Evolutionary conservation across 2,329 filamentous ascomycete species (phyloP).

Genomic region (Lachnum nothofagi): DNA sequence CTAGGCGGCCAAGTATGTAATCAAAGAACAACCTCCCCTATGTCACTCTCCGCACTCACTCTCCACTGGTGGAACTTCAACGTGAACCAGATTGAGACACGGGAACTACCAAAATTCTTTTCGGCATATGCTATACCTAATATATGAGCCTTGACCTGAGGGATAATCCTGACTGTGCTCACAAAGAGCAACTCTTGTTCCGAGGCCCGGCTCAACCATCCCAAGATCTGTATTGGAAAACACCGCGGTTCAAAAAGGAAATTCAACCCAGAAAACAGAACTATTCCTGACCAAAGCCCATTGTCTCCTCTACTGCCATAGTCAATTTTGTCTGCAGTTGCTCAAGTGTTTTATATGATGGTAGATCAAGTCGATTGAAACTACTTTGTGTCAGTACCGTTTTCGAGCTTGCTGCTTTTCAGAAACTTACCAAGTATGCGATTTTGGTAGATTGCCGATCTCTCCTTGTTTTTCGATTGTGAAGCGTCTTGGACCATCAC

Average conservation of each 20-base stretch:
- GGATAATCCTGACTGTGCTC: slow-evolving; percentile 2
- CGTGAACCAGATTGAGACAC: neutral
- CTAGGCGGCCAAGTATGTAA: too few relatives aligned
- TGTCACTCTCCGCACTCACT: too few relatives aligned
- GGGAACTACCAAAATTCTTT: slow-evolving; percentile 4
- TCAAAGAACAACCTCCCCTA: too few relatives aligned
- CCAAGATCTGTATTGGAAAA: slow-evolving; percentile 21
- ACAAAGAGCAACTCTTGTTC: slow-evolving; percentile 1
- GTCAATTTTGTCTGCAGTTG: slow-evolving; percentile 83
- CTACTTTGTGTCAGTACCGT: slow-evolving; percentile 41
- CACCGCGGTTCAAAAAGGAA: slow-evolving; percentile 20
- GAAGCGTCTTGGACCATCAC: slow-evolving; percentile 88
- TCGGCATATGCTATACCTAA: slow-evolving; percentile 5
- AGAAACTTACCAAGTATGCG: slow-evolving; percentile 82
- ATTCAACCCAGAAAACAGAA: slow-evolving; percentile 13
- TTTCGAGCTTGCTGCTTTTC: neutral
- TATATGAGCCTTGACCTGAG: slow-evolving; percentile 3
- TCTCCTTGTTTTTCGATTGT: slow-evolving; percentile 98
- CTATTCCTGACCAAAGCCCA: slow-evolving; percentile 96
- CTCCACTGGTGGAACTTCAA: neutral
- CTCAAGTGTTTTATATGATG: slow-evolving; percentile 85
- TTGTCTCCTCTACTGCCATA: slow-evolving; percentile 96
- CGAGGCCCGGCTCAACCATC: slow-evolving; percentile 11
- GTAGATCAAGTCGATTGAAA: slow-evolving; percentile 95
- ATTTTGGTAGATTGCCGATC: slow-evolving; percentile 84